Percentiles rank a stretch among this genome's conserved stretches.
Evolutionary conservation across 306 rosid genomes (phyloP).

Genomic region (Vicia sativa): DNA sequence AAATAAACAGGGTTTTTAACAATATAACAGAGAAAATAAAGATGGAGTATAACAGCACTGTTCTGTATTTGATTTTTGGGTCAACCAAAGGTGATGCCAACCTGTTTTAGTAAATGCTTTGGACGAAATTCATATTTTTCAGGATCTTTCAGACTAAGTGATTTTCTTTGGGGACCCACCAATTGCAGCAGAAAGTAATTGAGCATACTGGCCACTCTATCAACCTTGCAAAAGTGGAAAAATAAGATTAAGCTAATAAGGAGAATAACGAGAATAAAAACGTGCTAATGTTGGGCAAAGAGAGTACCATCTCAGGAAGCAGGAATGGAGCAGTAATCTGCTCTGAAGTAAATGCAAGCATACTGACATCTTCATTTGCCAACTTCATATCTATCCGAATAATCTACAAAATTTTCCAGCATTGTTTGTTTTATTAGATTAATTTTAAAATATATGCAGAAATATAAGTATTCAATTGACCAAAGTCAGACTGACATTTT

Average conservation of each 20-base stretch:
- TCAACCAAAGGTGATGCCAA: constrained; percentile 34
- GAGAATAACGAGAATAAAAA: constrained; percentile 22
- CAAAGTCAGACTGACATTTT: constrained; percentile 70
- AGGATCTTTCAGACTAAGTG: constrained; percentile 94
- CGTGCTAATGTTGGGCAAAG: constrained; percentile 20
- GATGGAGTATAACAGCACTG: not conserved
- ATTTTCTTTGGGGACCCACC: constrained; percentile 97
- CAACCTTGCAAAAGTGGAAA: constrained; percentile 63
- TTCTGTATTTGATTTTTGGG: not conserved
- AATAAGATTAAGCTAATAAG: constrained; percentile 5
- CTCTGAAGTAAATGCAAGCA: constrained; percentile 93
- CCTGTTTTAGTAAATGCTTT: constrained; percentile 93
- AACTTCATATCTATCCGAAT: constrained; percentile 94
- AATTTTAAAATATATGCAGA: constrained; percentile 32
- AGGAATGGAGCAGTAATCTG: constrained; percentile 95
- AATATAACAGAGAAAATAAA: constrained; percentile 2
- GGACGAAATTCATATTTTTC: constrained; percentile 98
- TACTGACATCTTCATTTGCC: constrained; percentile 95
- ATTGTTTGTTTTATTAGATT: constrained; percentile 35
- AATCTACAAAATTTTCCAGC: constrained; percentile 58
- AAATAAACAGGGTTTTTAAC: not conserved
- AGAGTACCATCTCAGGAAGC: constrained; percentile 95
- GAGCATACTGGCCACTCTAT: constrained; percentile 99
- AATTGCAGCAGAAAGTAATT: constrained; percentile 94
- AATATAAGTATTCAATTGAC: constrained; percentile 21